These are phyloP conservation scores for Brachypodium distachyon DNA, from an alignment of 202 grass and related monocot species.

Conservation along the genomic window DNA sequence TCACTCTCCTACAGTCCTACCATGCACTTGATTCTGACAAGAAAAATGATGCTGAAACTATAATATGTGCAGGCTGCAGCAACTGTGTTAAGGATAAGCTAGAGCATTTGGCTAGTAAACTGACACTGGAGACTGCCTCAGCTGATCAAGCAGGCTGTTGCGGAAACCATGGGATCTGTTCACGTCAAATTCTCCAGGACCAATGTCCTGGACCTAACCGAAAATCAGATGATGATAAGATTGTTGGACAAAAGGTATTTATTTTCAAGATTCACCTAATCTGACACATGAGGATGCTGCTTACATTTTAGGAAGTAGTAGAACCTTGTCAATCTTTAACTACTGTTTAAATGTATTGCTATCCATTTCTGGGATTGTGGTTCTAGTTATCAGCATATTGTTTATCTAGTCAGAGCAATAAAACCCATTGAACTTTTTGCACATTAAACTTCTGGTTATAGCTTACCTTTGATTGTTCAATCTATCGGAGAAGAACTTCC, in stretches of 20 bases:
- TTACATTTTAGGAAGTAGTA: conserved; percentile 5
- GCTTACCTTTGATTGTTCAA: not conserved
- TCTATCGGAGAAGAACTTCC: not conserved
- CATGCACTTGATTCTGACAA: conserved; percentile 5
- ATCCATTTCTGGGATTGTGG: not conserved
- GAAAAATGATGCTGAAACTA: conserved; percentile 20
- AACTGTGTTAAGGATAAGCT: conserved; percentile 38
- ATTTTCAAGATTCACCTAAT: too few species aligned
- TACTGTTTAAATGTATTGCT: not conserved
- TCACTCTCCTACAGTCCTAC: conserved; percentile 6
- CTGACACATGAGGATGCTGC: too few species aligned
- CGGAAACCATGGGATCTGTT: conserved; percentile 90
- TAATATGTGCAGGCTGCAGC: conserved; percentile 37
- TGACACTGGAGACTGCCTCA: conserved; percentile 30
- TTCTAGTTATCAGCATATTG: not conserved
- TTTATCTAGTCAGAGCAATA: not conserved
- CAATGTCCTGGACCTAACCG: conserved; percentile 40
- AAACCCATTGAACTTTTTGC: not conserved
- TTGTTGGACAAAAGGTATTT: conserved; percentile 83
- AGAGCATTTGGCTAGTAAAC: conserved; percentile 37
- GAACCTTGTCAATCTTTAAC: not conserved
- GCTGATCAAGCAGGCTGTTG: conserved; percentile 65
- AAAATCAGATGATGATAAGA: conserved; percentile 38
- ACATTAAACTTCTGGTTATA: not conserved
- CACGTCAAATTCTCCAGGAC: conserved; percentile 76